Evolutionary conservation across 2,329 filamentous ascomycete species (phyloP).

Genomic region (Xylariaceae sp.): DNA sequence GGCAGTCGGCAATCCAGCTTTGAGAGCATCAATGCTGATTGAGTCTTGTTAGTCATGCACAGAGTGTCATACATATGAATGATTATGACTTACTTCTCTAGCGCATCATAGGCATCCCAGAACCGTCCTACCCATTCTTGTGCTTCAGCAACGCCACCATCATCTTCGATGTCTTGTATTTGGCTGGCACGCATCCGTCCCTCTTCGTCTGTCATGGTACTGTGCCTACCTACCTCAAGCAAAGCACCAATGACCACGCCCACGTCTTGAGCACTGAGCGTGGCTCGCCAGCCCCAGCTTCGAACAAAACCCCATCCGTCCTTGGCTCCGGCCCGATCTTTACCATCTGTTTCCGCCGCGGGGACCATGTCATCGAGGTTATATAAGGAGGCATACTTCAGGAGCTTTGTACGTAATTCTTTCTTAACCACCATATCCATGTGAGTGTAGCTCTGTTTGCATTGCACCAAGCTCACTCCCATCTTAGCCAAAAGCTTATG

Average conservation of each 20-base stretch:
- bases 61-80: not conserved
- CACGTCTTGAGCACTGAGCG: constrained; percentile 87
- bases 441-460: constrained; percentile 92
- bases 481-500: constrained; percentile 97
- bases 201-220: constrained; percentile 32
- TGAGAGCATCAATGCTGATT: constrained; percentile 68
- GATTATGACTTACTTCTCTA: constrained; percentile 55
- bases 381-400: constrained; percentile 90
- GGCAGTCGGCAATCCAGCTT: constrained; percentile 73
- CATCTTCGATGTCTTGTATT: constrained; percentile 39
- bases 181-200: constrained; percentile 31
- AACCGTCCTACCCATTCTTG: constrained; percentile 66
- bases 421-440: constrained; percentile 98
- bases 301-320: constrained; percentile 97
- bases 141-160: constrained; percentile 47
- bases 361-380: constrained; percentile 92
- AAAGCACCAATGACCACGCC: constrained; percentile 90
- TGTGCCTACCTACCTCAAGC: constrained; percentile 77
- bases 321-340: constrained; percentile 67
- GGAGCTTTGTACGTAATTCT: constrained; percentile 74
- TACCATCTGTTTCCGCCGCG: constrained; percentile 65
- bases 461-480: constrained; percentile 91
- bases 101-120: constrained; percentile 69
- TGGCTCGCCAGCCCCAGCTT: constrained; percentile 97
- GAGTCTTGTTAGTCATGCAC: constrained; percentile 25